Evolutionary conservation across 495 filamentous ascomycete species (phyloP).

Genomic region (Lophiotrema nucula): DNA sequence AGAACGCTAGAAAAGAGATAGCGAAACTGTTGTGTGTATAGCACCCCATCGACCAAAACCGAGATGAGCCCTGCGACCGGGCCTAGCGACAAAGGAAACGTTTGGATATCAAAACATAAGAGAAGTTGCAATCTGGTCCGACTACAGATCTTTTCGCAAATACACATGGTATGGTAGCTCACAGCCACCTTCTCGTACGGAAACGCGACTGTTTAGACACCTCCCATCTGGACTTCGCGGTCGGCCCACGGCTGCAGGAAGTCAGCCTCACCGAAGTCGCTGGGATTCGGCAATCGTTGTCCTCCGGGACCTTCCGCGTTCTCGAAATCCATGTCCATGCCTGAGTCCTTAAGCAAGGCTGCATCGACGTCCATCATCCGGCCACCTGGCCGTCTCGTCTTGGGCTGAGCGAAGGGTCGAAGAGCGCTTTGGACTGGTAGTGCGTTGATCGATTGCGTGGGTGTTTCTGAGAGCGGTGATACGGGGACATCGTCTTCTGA

Average conservation of each 20-base stretch:
- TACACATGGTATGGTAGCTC: not conserved
- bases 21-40: not conserved
- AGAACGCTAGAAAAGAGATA: not conserved
- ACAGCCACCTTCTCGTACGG: too few relatives aligned
- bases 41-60: too few relatives aligned
- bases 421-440: constrained; percentile 16
- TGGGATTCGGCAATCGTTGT: constrained; percentile 1
- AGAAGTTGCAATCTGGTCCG: not conserved
- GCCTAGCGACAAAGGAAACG: too few relatives aligned
- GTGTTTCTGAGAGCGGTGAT: constrained; percentile 24
- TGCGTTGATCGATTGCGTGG: constrained; percentile 5
- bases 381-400: constrained; percentile 10
- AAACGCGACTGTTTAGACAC: constrained; percentile 4
- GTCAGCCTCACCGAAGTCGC: constrained; percentile 43
- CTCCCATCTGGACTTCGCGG: constrained; percentile 32
- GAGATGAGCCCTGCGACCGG: too few relatives aligned
- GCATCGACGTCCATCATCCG: constrained; percentile 27
- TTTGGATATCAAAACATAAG: not conserved
- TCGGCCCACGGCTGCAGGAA: constrained; percentile 39
- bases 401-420: constrained; percentile 31
- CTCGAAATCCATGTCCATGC: constrained; percentile 34
- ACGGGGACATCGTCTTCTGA: constrained; percentile 29
- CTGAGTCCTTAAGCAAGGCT: constrained; percentile 29
- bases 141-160: not conserved
- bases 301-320: constrained; percentile 17